Evolutionary conservation across 345 rosid genomes (phyloP), one percentile per base, ranked within the genome.

Genomic region (Zanthoxylum bungeanum): DNA sequence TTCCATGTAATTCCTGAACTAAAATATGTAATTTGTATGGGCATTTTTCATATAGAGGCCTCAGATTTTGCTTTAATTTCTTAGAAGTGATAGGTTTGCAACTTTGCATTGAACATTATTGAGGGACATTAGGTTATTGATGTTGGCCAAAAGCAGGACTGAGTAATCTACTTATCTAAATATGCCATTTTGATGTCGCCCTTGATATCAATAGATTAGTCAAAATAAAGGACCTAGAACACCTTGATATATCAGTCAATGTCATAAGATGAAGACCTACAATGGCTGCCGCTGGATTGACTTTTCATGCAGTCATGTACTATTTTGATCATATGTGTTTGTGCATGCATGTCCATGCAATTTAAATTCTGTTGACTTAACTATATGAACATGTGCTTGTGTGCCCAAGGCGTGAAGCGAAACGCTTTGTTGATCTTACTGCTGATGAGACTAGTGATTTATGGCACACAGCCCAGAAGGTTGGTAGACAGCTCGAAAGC

Each of bases 401-500:
- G 65, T 87, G 92, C 73, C 96, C 97, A 60, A 82, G 82, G 81
- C 96, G 98, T 62, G 90, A 89, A 76, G 98, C 83, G 62, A 82
- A 87, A 73, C 94, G 98, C 42, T 85, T 95, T 80, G 86, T 71
- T 77, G 98, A 95, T 79, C 98, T 92, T 63, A 91, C 91, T 69
- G 85, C 80, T 66, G 90, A 88, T n/a, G 97, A 95, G 87, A 85
- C 88, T 4, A 77, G 75, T 46, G 98, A 95, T 79, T 58, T 95
- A 3, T 95, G 99, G 98, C 79, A 86, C 68, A 75, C 84, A 17
- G 96, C 98, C 47, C 87, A 90, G 83, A 95, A 80, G 71, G 53
- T 95, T 69, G 98, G 97, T 55, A 74, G 72, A 40, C 83, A 66
- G 77, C 91, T 95, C 50, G 99, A 95, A 82, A 7, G 75, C 64